Percentiles rank a stretch among this genome's conserved stretches.
Evolutionary conservation across 2,329 filamentous ascomycete species (phyloP).

Genomic region (Nectriaceae sp.): DNA sequence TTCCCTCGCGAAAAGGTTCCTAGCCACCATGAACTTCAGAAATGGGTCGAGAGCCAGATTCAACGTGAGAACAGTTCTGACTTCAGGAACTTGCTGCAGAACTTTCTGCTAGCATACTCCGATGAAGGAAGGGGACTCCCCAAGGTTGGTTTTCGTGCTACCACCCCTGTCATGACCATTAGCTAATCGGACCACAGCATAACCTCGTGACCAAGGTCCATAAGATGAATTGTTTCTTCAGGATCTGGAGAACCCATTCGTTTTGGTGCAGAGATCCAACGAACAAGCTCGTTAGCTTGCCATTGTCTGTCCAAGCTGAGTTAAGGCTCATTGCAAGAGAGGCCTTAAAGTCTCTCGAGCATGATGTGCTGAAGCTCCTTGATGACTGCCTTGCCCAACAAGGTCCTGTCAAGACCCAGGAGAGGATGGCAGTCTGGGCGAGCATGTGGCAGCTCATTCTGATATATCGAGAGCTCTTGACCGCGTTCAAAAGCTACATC

Average conservation of each 20-base stretch:
- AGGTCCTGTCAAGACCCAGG: slow-evolving; percentile 39
- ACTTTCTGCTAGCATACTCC: slow-evolving; percentile 40
- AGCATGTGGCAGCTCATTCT: slow-evolving; percentile 53
- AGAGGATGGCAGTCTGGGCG: slow-evolving; percentile 48
- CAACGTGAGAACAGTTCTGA: slow-evolving; percentile 32
- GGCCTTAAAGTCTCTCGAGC: slow-evolving; percentile 39
- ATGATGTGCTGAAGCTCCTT: slow-evolving; percentile 42
- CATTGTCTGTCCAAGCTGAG: slow-evolving; percentile 43
- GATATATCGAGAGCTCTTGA: slow-evolving; percentile 47
- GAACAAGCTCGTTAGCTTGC: slow-evolving; percentile 39
- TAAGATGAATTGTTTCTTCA: slow-evolving; percentile 51
- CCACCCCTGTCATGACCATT: background rate
- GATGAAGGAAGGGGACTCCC: slow-evolving; percentile 39
- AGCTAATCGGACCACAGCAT: slow-evolving; percentile 35
- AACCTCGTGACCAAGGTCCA: slow-evolving; percentile 46
- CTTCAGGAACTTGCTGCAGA: slow-evolving; percentile 38
- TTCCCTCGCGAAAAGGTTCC: slow-evolving; percentile 41
- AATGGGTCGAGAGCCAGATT: slow-evolving; percentile 42
- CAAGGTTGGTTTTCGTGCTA: slow-evolving; percentile 35
- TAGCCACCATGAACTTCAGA: slow-evolving; percentile 35
- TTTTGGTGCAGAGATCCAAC: slow-evolving; percentile 44
- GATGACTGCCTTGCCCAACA: slow-evolving; percentile 42
- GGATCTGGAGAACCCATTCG: slow-evolving; percentile 46
- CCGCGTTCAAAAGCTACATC: slow-evolving; percentile 32
- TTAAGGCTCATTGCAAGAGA: slow-evolving; percentile 41